Base-by-base conservation (phyloP, 805 yeast genomes). In the Ogataea pignaliae region DNA sequence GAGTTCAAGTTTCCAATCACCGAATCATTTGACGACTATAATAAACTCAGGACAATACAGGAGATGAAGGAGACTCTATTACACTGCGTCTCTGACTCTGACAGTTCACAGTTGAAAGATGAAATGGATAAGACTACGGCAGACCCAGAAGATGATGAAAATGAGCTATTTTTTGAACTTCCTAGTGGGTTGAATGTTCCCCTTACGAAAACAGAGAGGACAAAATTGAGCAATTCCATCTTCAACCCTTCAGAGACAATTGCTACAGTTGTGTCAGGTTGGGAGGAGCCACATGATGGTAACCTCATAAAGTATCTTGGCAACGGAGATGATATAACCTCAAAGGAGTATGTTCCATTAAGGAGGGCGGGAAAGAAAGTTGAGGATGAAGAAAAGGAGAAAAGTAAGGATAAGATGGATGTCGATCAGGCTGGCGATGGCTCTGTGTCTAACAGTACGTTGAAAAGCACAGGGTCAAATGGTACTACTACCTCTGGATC, bases 51-150 rank as follows among this genome's bases (percentile, higher is more conserved):
- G 37, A 72, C 83, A 6, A 64, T 76, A 43, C 82, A 82, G 45
- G 93, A 86, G 57, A 79, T 87, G 69, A 88, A 88, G 56, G 96
- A 88, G 62, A 70, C 85, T 2, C 52, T 82, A 43, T 59, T 84
- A 38, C 81, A 77, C 53, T 60, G 65, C 41, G 78, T 77, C 28
- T 40, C 51, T 29, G 60, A 59, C 15, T n/a, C 40, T 8, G 60
- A 56, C 10, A 43, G 40, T 3, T 59, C 53, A 46, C 36, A 28
- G 39, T 17, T 56, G 14, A 57, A 53, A 26, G 46, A 34, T 26
- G 65, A 62, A 46, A 54, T 58, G 34, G 58, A 57, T 31, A 65
- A 54, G 29, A 48, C 54, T 14, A 52, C 61, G 18, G 40, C 17
- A 37, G 49, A 41, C 14, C 17, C 35, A 32, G 46, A 35, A 33